These are phyloP conservation scores for Exsudoporus frostii DNA, from an alignment of 768 basidiomycete genomes.

Conservation along the genomic window DNA sequence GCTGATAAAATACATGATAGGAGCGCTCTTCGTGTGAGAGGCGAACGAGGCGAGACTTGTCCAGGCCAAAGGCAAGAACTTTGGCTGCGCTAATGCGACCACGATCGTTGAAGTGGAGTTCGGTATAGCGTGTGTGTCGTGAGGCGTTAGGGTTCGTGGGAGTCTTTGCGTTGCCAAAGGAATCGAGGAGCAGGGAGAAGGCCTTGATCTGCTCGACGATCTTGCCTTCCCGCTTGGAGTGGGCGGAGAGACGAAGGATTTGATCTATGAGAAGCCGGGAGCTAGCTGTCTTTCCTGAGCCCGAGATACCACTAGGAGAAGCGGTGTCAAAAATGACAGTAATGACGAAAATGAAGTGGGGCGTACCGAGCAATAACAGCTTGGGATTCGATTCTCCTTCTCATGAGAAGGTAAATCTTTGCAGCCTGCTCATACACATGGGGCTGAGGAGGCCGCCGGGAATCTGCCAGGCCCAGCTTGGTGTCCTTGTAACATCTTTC, in stretches of 20 bases:
- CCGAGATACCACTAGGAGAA: conserved; percentile 53
- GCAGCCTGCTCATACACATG: conserved; percentile 64
- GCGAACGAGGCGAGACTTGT: conserved; percentile 55
- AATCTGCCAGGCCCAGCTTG: conserved; percentile 36
- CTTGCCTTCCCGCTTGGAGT: conserved; percentile 50
- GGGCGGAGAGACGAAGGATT: conserved; percentile 56
- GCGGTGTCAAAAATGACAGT: conserved; percentile 10
- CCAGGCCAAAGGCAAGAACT: conserved; percentile 57
- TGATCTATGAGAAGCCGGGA: conserved; percentile 54
- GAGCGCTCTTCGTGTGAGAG: conserved; percentile 60
- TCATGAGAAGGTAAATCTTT: conserved; percentile 56
- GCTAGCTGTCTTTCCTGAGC: conserved; percentile 57
- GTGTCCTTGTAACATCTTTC: conserved; percentile 54
- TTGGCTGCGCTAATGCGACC: conserved; percentile 57
- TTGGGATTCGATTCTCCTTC: conserved; percentile 52
- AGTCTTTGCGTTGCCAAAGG: conserved; percentile 68
- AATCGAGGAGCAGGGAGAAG: conserved; percentile 52
- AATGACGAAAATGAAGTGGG: conserved; percentile 6
- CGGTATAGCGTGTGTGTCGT: conserved; percentile 55
- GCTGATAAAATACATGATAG: conserved; percentile 66
- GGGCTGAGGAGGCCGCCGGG: conserved; percentile 45
- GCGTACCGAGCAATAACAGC: conserved; percentile 52
- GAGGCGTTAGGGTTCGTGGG: conserved; percentile 61
- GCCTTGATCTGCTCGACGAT: conserved; percentile 56
- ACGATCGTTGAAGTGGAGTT: conserved; percentile 57